Base-by-base conservation (phyloP, 306 rosid genomes). In the Prosopis cineraria region DNA sequence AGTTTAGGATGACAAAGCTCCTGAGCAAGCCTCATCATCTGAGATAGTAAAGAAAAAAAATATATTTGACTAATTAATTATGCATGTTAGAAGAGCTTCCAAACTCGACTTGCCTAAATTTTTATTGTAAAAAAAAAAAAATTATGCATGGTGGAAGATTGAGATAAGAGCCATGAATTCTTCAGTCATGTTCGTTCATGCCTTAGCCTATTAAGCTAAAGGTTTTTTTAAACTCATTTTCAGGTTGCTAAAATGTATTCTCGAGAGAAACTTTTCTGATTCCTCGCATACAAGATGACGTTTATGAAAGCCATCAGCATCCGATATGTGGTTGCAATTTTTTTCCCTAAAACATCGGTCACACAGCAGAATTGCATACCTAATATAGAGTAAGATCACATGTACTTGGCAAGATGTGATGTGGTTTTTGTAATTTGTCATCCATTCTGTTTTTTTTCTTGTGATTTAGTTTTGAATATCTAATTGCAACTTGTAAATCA, bases 231-330 rank as follows among this genome's bases (percentile, higher is more conserved):
- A n/a, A 22, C 70, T 29, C 62, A 34, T 36, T 80, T 77, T 80
- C 82, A 93, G 99, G 91, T 96, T 67, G 98, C 98, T 77, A 97
- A 96, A 31, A 82, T 96, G 99, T 96, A 88, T 73, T 71, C 71
- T 52, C 93, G 71, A 76, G 53, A 62, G 40, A 72, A 22, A 47
- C 45, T 34, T 75, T 66, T 1, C 39, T 43, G 73, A 41, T 70
- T 64, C 77, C 34, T 40, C 34, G 45, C 77, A 53, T 63, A 20
- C 47, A 11, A 45, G 63, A 79, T 36, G 86, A 79, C 31, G 53
- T 17, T 12, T 75, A 14, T 64, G 36, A 22, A 45, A 17, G 16
- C n/a, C 7, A 60, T 37, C 58, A 43, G 22, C 62, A 6, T 41
- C 67, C 40, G 24, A 69, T 55, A 63, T 44, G 50, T 20, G 33